Evolutionary conservation across 805 yeast genomes (phyloP).

Genomic region (Kodamaea restingae): DNA sequence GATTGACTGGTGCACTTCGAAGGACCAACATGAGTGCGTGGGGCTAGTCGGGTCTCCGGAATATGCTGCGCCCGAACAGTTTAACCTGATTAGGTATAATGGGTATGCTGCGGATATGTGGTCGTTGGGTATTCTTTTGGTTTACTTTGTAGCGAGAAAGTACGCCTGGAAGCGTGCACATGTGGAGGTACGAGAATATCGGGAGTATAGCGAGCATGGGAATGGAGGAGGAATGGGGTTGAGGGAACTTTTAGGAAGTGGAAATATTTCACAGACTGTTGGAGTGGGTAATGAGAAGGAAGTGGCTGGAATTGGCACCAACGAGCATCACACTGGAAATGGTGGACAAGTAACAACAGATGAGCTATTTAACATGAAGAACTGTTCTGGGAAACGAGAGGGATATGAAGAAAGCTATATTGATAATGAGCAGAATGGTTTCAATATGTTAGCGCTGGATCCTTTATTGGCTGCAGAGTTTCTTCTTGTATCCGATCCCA

Average conservation of each 20-base stretch:
- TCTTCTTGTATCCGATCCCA: not conserved
- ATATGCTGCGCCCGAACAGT: conserved; percentile 48
- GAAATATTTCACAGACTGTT: no score
- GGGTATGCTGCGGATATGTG: conserved; percentile 45
- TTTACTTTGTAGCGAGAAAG: conserved; percentile 23
- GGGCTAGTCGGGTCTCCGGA: conserved; percentile 48
- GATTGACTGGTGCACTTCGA: conserved; percentile 39
- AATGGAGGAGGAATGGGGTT: not conserved
- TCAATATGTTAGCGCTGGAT: no score
- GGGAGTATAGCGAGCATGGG: conserved; percentile 13
- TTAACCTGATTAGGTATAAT: conserved; percentile 31
- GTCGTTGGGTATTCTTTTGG: conserved; percentile 46
- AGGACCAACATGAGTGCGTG: conserved; percentile 16
- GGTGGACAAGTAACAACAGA: no score
- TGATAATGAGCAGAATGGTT: no score
- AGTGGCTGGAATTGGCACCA: no score
- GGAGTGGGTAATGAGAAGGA: no score
- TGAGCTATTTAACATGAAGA: no score
- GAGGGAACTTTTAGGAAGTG: no score
- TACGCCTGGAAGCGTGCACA: conserved; percentile 49
- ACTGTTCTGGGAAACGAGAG: no score
- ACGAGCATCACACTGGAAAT: no score
- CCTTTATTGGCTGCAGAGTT: no score
- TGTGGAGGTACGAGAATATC: conserved; percentile 18
- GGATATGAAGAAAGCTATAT: no score